Percentiles rank a stretch among this genome's conserved stretches.
Conservation (phyloP, 805 yeast genomes). For the Candida jianshihensis region DNA sequence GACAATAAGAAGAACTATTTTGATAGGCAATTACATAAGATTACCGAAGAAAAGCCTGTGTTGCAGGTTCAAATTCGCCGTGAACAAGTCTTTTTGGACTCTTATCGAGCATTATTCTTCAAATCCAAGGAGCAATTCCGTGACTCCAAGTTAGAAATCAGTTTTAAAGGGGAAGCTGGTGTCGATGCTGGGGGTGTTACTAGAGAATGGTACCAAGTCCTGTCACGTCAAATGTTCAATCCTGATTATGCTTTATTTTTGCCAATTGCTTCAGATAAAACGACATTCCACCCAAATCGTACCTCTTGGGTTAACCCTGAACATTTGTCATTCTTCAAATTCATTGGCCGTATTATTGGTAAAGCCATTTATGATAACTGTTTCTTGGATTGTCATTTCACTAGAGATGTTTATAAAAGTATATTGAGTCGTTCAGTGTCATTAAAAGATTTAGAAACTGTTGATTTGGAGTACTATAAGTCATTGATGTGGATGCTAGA, state of each 20-base stretch:
- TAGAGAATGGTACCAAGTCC: slow-evolving; percentile 94
- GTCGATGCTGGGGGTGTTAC: slow-evolving; percentile 98
- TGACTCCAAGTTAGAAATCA: slow-evolving; percentile 64
- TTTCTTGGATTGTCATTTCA: slow-evolving; percentile 88
- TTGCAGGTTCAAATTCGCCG: slow-evolving; percentile 68
- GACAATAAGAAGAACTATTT: slow-evolving; percentile 89
- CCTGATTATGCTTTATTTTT: slow-evolving; percentile 89
- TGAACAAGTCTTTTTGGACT: slow-evolving; percentile 86
- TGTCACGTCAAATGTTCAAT: slow-evolving; percentile 91
- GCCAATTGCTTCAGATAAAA: slow-evolving; percentile 86
- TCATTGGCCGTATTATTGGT: slow-evolving; percentile 90
- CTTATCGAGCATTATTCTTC: slow-evolving; percentile 76
- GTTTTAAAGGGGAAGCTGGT: slow-evolving; percentile 91
- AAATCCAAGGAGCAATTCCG: slow-evolving; percentile 69
- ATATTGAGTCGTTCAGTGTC: slow-evolving; percentile 75
- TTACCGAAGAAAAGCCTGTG: slow-evolving; percentile 34
- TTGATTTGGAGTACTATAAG: slow-evolving; percentile 88
- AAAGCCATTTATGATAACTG: slow-evolving; percentile 87
- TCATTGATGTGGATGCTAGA: slow-evolving; percentile 94
- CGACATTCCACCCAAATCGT: slow-evolving; percentile 93
- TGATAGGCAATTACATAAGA: slow-evolving; percentile 60
- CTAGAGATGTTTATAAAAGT: slow-evolving; percentile 88
- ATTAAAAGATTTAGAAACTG: slow-evolving; percentile 87
- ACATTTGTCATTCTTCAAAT: slow-evolving; percentile 86
- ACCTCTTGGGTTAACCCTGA: slow-evolving; percentile 91